phyloP scores from a whole-genome alignment of 805 yeast species.

The Wickerhamiella nectarea region DNA sequence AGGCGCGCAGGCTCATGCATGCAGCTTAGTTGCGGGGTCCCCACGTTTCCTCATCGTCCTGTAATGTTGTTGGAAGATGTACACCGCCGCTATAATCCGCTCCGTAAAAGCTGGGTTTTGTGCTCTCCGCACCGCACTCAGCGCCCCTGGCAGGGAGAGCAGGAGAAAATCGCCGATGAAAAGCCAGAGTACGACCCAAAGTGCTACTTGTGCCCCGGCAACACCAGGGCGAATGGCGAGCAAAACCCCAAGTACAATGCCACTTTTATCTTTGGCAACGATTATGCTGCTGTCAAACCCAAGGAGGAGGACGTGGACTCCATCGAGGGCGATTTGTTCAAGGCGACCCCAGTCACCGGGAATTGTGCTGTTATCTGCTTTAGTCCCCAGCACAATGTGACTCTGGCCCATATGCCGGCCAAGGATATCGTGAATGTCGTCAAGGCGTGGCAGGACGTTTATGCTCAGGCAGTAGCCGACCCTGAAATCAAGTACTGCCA shows the following conservation, averaged over 20 bases:
- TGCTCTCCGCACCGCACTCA: conserved; percentile 68
- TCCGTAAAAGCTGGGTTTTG: conserved; percentile 52
- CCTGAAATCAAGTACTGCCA: conserved; percentile 42
- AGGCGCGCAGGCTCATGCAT: no score
- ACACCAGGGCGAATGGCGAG: conserved; percentile 48
- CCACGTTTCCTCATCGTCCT: background rate
- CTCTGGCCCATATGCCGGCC: conserved; percentile 46
- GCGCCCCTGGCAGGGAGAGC: conserved; percentile 72
- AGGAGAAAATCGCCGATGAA: conserved; percentile 35
- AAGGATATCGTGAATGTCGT: conserved; percentile 37
- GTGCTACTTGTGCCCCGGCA: conserved; percentile 65
- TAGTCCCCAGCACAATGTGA: conserved; percentile 52
- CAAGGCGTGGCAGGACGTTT: conserved; percentile 45
- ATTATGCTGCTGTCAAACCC: conserved; percentile 52
- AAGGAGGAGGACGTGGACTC: conserved; percentile 13
- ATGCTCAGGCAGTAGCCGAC: conserved; percentile 29
- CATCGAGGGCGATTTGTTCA: conserved; percentile 33
- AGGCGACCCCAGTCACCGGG: conserved; percentile 48
- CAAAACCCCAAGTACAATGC: conserved; percentile 41
- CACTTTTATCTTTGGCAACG: conserved; percentile 53
- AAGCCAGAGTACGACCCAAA: conserved; percentile 46
- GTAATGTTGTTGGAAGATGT: conserved; percentile 11
- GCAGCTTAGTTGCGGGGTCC: background rate
- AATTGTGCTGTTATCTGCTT: conserved; percentile 61
- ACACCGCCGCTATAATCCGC: conserved; percentile 58